Evolutionary conservation across 2,329 filamentous ascomycete species (phyloP).

Genomic region (Pezicula neosporulosa): DNA sequence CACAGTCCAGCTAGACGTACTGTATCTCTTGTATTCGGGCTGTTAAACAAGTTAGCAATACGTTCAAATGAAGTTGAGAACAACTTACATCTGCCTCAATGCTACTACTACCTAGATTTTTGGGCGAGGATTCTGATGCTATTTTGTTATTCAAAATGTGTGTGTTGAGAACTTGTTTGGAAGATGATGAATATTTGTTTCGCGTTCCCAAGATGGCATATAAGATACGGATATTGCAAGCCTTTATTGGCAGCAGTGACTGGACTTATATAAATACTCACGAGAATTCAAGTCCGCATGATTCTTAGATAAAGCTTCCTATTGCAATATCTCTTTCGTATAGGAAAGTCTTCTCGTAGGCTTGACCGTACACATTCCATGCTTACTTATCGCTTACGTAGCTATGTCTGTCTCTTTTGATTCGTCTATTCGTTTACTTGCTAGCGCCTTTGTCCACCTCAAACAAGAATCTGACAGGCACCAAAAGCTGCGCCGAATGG

Average conservation of each 20-base stretch:
- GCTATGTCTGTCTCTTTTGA: conserved; percentile 7
- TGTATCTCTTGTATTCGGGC: too few species aligned
- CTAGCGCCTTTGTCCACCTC: conserved; percentile 10
- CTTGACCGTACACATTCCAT: conserved; percentile 6
- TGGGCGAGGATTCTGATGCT: too few species aligned
- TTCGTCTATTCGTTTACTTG: conserved; percentile 11
- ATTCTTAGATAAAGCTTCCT: conserved; percentile 2
- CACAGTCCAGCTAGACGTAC: background rate
- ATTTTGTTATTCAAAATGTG: too few species aligned
- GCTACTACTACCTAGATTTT: too few species aligned
- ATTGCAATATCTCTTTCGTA: conserved; percentile 7
- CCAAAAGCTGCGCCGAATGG: background rate
- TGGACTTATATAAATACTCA: conserved; percentile 8
- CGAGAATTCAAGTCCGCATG: conserved; percentile 4
- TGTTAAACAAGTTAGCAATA: too few species aligned
- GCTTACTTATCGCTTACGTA: conserved; percentile 11
- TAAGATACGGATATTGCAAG: too few species aligned
- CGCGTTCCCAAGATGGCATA: too few species aligned
- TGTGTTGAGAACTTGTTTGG: too few species aligned
- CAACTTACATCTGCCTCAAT: too few species aligned
- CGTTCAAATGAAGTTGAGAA: too few species aligned
- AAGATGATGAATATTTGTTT: too few species aligned
- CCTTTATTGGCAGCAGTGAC: background rate
- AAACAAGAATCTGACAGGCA: conserved; percentile 5
- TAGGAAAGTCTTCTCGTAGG: conserved; percentile 10